A percentile compares a stretch with the other conserved stretches of the same genome.
phyloP scores from a whole-genome alignment of 768 basidiomycete species.

The Boletus tomentosulus region DNA sequence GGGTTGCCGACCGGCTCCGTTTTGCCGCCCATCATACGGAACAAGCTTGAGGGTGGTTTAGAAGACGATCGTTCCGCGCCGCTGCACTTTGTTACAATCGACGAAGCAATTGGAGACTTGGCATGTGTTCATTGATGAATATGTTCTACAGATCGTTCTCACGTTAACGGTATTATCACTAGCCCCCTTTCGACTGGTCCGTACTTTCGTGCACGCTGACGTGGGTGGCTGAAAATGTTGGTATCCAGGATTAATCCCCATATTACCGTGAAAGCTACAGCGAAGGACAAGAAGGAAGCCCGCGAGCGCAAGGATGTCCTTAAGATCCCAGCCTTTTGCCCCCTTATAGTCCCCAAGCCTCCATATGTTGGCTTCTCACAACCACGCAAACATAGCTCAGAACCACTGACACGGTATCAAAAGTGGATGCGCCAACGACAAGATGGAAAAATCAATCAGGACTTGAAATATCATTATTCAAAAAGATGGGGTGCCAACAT shows the following conservation, averaged over 20 bases:
- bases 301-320: slow-evolving; percentile 32
- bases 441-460: slow-evolving; percentile 16
- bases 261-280: slow-evolving; percentile 31
- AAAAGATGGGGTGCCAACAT: slow-evolving; percentile 34
- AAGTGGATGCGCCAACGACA: slow-evolving; percentile 32
- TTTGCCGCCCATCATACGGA: slow-evolving; percentile 42
- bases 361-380: slow-evolving; percentile 44
- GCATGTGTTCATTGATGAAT: slow-evolving; percentile 37
- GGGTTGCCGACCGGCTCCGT: slow-evolving; percentile 43
- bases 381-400: slow-evolving; percentile 38
- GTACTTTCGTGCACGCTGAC: neutral
- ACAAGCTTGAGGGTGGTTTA: slow-evolving; percentile 29
- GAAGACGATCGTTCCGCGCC: slow-evolving; percentile 52
- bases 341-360: slow-evolving; percentile 23
- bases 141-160: slow-evolving; percentile 6
- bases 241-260: slow-evolving; percentile 57
- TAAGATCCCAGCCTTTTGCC: slow-evolving; percentile 46
- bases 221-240: slow-evolving; percentile 1
- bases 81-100: slow-evolving; percentile 50
- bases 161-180: neutral
- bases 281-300: slow-evolving; percentile 31
- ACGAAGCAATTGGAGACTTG: slow-evolving; percentile 67
- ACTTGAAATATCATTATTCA: slow-evolving; percentile 58
- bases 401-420: slow-evolving; percentile 45
- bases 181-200: slow-evolving; percentile 74